phyloP scores from a whole-genome alignment of 2,329 filamentous ascomycete species.

The Neofusicoccum sp. region DNA sequence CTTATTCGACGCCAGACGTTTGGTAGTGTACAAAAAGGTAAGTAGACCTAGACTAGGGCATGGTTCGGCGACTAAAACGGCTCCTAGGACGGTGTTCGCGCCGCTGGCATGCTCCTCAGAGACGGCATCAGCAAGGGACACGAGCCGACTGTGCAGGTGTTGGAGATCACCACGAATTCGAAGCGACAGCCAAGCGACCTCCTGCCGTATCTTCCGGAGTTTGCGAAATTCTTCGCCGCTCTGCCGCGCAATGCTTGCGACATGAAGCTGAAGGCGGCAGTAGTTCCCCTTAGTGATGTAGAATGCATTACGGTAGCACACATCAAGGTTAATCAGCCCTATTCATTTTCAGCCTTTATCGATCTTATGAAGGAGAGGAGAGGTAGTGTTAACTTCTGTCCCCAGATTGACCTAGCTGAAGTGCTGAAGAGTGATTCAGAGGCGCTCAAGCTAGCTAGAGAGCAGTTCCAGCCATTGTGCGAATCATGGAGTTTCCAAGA shows the following conservation, averaged over 20 bases:
- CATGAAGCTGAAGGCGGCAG: conserved; percentile 65
- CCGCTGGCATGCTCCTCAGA: conserved; percentile 73
- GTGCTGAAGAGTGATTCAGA: conserved; percentile 45
- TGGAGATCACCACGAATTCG: conserved; percentile 71
- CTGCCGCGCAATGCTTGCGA: conserved; percentile 66
- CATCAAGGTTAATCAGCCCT: conserved; percentile 51
- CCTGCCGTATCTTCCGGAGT: conserved; percentile 74
- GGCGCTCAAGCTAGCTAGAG: conserved; percentile 60
- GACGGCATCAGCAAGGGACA: conserved; percentile 69
- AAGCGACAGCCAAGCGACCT: conserved; percentile 79
- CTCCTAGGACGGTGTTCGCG: conserved; percentile 70
- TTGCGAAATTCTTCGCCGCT: conserved; percentile 65
- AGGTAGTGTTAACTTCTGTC: conserved; percentile 36
- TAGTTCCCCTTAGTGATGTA: conserved; percentile 73
- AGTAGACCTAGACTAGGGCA: conserved; percentile 7
- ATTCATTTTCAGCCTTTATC: conserved; percentile 36
- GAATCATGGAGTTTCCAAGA: conserved; percentile 68
- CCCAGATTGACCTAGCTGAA: conserved; percentile 38
- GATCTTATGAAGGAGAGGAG: conserved; percentile 48
- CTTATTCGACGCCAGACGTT: conserved; percentile 70
- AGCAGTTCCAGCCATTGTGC: conserved; percentile 67
- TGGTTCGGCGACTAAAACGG: neutral
- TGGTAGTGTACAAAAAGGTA: conserved; percentile 76
- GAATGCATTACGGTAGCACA: conserved; percentile 78
- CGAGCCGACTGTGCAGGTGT: conserved; percentile 69